These are phyloP conservation scores for Lactarius psammicola DNA, from an alignment of 768 basidiomycete species.

Conservation along the genomic window DNA sequence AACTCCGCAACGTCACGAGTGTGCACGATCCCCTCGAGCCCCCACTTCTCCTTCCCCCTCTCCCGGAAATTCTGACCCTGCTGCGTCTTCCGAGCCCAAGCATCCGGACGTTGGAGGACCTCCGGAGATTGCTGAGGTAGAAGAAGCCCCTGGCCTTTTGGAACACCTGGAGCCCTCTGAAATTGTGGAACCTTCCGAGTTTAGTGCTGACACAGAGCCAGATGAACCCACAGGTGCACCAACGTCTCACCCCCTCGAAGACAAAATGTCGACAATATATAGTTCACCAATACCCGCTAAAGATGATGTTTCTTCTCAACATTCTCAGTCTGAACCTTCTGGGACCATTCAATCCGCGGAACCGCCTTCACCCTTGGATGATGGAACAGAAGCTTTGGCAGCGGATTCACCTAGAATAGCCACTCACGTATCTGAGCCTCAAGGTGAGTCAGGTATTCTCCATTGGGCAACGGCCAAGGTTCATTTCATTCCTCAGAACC, in stretches of 20 bases:
- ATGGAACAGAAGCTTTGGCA: background rate
- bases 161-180: constrained; percentile 16
- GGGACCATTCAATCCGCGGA: background rate
- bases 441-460: background rate
- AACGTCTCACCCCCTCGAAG: constrained; percentile 3
- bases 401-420: background rate
- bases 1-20: background rate
- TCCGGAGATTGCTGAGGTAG: background rate
- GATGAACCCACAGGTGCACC: background rate
- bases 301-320: constrained; percentile 7
- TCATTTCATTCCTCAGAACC: constrained; percentile 4
- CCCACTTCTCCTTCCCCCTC: background rate
- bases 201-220: constrained; percentile 6
- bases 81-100: constrained; percentile 1
- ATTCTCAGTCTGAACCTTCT: constrained; percentile 10
- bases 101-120: background rate
- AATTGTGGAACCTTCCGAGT: constrained; percentile 3
- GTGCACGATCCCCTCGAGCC: background rate
- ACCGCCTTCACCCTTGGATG: constrained; percentile 1
- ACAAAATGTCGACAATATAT: background rate
- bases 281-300: background rate
- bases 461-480: background rate
- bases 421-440: background rate
- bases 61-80: background rate
- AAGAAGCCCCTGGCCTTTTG: background rate